Evolutionary conservation across 345 rosid species (phyloP), one percentile per base, ranked within the genome.

Genomic region (Iberis pinnata): DNA sequence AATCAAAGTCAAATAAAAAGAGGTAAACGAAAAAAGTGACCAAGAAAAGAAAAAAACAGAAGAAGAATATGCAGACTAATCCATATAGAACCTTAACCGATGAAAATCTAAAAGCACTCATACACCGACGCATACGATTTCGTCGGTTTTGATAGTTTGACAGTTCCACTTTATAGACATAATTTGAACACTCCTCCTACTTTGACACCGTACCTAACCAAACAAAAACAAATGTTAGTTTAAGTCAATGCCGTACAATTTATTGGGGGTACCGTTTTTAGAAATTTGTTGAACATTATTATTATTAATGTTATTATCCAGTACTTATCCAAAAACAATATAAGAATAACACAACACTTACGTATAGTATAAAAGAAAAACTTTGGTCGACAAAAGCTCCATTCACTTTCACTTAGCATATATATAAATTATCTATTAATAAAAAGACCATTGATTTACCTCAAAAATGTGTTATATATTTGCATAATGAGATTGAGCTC

Each of bases 261-360:
- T 49, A 49, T 60, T 60, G 40, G 49, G 56, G n/a, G n/a, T 40
- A 27, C 18, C 12, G 32, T 38, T 22, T 60, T 3, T 18, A 10
- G 32, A 49, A 39, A 49, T 25, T 47, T 49, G 63, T 58, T 12
- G 52, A 47, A 18, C 29, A 46, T 47, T 8, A 12, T n/a, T n/a
- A n/a, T 2, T 15, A 25, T 18, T 0, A 16, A 16, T 42, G n/a
- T 9, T 17, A 3, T 13, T 3, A n/a, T n/a, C 16, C 53, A 18
- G 63, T 58, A 58, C 53, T 46, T 58, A 46, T 36, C 63, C 53
- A 58, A 46, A 39, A 3, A 4, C 14, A 58, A 46, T 26, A 18
- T 48, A 47, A 47, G 38, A 25, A 9, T 2, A 46, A 17, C 39
- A 37, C 39, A 36, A n/a, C n/a, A n/a, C n/a, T n/a, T n/a, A n/a